These are phyloP conservation scores for Agrostemma githago DNA, from an alignment of 148 eudicot genomes.

Conservation along the genomic window DNA sequence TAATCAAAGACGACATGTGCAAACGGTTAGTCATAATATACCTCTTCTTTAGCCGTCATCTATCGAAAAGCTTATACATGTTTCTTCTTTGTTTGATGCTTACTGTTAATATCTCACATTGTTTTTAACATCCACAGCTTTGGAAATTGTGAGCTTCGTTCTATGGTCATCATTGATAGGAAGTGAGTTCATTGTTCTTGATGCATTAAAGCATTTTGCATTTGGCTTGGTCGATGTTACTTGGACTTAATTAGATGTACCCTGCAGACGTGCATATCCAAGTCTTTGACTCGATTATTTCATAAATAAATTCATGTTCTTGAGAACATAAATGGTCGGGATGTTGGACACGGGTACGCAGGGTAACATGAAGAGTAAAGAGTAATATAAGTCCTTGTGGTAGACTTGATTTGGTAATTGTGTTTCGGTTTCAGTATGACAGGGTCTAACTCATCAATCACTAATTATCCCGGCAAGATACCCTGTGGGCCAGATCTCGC, in stretches of 20 bases:
- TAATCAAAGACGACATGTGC: slow-evolving; percentile 63
- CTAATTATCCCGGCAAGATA: slow-evolving; percentile 71
- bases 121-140: slow-evolving; percentile 50
- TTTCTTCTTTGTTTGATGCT: not conserved
- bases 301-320: not conserved
- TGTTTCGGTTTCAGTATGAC: slow-evolving; percentile 44
- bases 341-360: not conserved
- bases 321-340: not conserved
- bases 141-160: slow-evolving; percentile 88
- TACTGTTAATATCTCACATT: slow-evolving; percentile 5
- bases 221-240: not conserved
- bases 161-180: slow-evolving; percentile 67
- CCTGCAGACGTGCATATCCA: not conserved
- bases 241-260: not conserved
- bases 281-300: not conserved
- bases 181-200: slow-evolving; percentile 39
- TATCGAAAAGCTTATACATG: not conserved
- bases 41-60: not conserved
- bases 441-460: slow-evolving; percentile 47
- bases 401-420: slow-evolving; percentile 17
- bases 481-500: slow-evolving; percentile 61
- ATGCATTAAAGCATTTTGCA: not conserved
- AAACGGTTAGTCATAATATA: slow-evolving; percentile 47
- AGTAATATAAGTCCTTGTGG: not conserved
- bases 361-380: too few relatives aligned